Base-by-base conservation (phyloP, 2,329 filamentous ascomycete genomes). In the Pseudogymnoascus pannorum region DNA sequence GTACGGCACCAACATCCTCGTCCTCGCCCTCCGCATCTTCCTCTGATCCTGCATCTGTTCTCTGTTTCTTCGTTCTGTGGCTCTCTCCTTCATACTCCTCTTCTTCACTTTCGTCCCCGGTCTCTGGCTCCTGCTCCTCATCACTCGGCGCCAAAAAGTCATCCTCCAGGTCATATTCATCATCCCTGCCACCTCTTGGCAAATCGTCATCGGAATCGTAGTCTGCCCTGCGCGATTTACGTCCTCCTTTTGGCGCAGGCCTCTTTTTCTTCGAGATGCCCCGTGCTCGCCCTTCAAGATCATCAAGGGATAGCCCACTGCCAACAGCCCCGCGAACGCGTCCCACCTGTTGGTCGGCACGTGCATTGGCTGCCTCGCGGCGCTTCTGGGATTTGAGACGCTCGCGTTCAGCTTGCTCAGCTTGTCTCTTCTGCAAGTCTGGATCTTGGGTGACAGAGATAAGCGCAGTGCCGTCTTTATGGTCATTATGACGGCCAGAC, bases 131-230 rank as follows among this genome's bases (percentile, higher is more conserved):
- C 42, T 75, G 72, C 42, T 92, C 89, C 62, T 91, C 88, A 66
- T 91, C 89, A 68, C 87, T 91, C 3, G 79, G 80, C 3, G 87
- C 89, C 61, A 93, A 82, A 71, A 93, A 93, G 62, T 87, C 89
- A 69, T 93, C 89, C 33, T 88, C 88, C 70, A 87, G 81, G 64
- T 92, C 89, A 70, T 93, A 93, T 67, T 91, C 87, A 66, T 92
- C 87, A 63, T 87, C 81, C 59, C 83, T 82, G 57, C 68, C 62
- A 18, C 70, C 51, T 77, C 84, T 83, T 36, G 82, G 80, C 35
- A 86, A 78, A 63, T 89, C 88, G 66, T 91, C 88, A 68, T 92
- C 89, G 7, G 90, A 90, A 68, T 92, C 88, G 64, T 91, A 89
- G 67, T 89, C 88, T 63, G 80, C 77, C 38, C 80, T 78, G 31